A percentile compares a stretch with the other conserved stretches of the same genome.
Conservation (phyloP, 1,284 basidiomycete species). For the Heterobasidion irregulare region DNA sequence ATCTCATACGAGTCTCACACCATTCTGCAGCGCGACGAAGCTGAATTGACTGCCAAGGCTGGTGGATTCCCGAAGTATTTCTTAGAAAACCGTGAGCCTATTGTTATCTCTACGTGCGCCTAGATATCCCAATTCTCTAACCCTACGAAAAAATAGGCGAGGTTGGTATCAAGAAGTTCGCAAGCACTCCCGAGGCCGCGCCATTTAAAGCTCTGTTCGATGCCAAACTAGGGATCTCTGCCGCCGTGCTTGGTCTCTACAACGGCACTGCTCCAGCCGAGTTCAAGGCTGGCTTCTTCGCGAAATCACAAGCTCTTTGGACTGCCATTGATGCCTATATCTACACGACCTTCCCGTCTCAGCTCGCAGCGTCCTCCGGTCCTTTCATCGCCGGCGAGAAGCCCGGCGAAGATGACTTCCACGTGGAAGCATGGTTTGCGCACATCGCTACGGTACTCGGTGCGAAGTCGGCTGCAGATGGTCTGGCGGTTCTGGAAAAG, state of each 20-base stretch:
- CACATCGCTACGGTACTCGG: slow-evolving; percentile 31
- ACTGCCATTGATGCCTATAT: slow-evolving; percentile 29
- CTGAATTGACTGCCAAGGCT: slow-evolving; percentile 40
- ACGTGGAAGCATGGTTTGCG: slow-evolving; percentile 43
- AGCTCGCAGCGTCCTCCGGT: slow-evolving; percentile 28
- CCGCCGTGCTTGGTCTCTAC: slow-evolving; percentile 36
- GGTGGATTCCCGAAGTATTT: slow-evolving; percentile 30
- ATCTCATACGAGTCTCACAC: background rate
- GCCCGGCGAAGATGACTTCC: slow-evolving; percentile 48
- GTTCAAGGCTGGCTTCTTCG: slow-evolving; percentile 31
- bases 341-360: slow-evolving; percentile 28
- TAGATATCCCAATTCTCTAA: background rate
- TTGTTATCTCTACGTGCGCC: background rate
- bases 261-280: slow-evolving; percentile 27
- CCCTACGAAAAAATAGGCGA: slow-evolving; percentile 21
- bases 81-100: slow-evolving; percentile 34
- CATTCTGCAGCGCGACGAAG: slow-evolving; percentile 33
- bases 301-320: slow-evolving; percentile 31
- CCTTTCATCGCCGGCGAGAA: slow-evolving; percentile 39
- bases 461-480: slow-evolving; percentile 25
- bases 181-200: slow-evolving; percentile 30
- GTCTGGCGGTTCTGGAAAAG: slow-evolving; percentile 28
- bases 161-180: slow-evolving; percentile 30
- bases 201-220: slow-evolving; percentile 44
- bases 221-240: slow-evolving; percentile 39